Percentiles rank a stretch among this genome's conserved stretches.
phyloP scores from a whole-genome alignment of 2,329 filamentous ascomycete species.

The Sclerotinia glacialis region DNA sequence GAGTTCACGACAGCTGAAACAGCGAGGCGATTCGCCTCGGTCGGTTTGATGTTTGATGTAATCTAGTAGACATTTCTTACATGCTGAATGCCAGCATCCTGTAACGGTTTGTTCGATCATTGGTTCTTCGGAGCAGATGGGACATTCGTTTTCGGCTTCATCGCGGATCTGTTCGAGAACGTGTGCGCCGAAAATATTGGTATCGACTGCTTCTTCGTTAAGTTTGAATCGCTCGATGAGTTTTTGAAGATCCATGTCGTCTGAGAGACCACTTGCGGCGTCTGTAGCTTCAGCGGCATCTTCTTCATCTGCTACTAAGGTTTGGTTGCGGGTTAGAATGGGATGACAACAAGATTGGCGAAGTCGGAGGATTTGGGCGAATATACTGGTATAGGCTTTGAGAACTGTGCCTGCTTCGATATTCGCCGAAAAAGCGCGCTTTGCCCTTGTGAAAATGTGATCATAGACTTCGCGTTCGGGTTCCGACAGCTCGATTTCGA shows the following conservation, averaged over 20 bases:
- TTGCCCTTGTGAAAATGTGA: conserved; percentile 79
- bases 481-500: conserved; percentile 80
- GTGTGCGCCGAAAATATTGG: conserved; percentile 76
- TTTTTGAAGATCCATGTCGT: conserved; percentile 92
- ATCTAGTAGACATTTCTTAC: conserved; percentile 86
- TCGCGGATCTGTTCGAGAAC: conserved; percentile 88
- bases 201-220: conserved; percentile 59
- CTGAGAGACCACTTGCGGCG: conserved; percentile 74
- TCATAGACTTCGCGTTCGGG: conserved; percentile 90
- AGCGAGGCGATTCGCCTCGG: conserved; percentile 71
- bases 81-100: conserved; percentile 96
- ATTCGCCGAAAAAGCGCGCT: conserved; percentile 79
- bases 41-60: conserved; percentile 86
- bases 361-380: conserved; percentile 90
- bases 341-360: conserved; percentile 95
- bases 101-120: conserved; percentile 95
- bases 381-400: conserved; percentile 95
- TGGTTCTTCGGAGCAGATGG: conserved; percentile 90
- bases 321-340: conserved; percentile 79
- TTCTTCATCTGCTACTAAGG: conserved; percentile 82
- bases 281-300: conserved; percentile 77
- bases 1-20: conserved; percentile 84
- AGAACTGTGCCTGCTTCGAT: conserved; percentile 88
- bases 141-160: conserved; percentile 85
- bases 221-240: conserved; percentile 81